These are phyloP conservation scores for Lippia alba DNA, from an alignment of 305 asterid species.

Conservation along the genomic window DNA sequence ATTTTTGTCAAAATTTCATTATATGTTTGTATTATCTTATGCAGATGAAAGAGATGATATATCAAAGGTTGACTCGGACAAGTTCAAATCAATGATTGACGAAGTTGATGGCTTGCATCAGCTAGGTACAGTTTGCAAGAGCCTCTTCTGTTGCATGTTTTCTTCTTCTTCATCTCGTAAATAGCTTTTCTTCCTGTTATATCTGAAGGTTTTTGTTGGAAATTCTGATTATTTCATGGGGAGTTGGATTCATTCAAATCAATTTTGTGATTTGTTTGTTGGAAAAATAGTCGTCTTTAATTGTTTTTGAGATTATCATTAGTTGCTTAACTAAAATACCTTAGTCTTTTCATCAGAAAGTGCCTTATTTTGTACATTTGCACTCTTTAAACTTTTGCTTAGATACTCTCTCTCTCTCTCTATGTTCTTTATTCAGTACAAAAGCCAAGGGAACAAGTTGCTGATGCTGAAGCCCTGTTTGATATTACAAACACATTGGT, in stretches of 20 bases:
- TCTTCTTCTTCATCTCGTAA: constrained; percentile 12
- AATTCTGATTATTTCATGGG: background rate
- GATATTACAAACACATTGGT: constrained; percentile 86
- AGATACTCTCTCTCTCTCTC: constrained; percentile 8
- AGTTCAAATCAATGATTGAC: constrained; percentile 68
- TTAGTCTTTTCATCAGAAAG: background rate
- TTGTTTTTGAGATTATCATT: background rate
- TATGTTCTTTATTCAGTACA: constrained; percentile 49
- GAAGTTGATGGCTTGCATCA: constrained; percentile 83
- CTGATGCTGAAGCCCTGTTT: constrained; percentile 92
- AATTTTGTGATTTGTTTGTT: background rate
- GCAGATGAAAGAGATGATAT: constrained; percentile 89
- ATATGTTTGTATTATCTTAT: constrained; percentile 26
- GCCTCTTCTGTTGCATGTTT: constrained; percentile 10
- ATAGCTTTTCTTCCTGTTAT: background rate
- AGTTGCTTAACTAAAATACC: constrained; percentile 2
- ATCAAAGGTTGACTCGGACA: constrained; percentile 62
- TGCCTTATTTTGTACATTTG: constrained; percentile 19
- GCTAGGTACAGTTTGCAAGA: constrained; percentile 57
- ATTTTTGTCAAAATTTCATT: constrained; percentile 10
- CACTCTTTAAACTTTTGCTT: background rate
- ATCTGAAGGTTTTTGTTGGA: background rate
- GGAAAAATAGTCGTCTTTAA: background rate
- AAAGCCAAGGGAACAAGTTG: constrained; percentile 92
- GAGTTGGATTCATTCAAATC: background rate